Evolutionary conservation across 2,329 filamentous ascomycete genomes (phyloP).

Genomic region (Trichoderma aggressivum): DNA sequence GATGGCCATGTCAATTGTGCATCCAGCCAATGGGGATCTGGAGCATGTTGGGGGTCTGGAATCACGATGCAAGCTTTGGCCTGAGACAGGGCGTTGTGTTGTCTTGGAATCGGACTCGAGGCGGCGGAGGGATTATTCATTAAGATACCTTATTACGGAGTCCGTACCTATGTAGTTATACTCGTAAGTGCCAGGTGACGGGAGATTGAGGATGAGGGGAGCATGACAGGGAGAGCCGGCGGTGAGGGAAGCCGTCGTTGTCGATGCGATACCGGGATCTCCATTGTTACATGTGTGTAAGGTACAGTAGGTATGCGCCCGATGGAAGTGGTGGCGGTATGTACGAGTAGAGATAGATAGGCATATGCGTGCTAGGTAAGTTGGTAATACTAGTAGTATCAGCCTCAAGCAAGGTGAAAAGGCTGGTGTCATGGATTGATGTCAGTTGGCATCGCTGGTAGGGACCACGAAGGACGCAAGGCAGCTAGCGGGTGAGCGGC

Average conservation of each 20-base stretch:
- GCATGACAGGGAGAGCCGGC: conserved; percentile 17
- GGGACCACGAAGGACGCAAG: background rate
- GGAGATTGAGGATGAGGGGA: background rate
- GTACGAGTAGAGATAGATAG: background rate
- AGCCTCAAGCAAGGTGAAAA: background rate
- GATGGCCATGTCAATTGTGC: background rate
- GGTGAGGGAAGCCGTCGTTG: background rate
- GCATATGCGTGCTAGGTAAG: background rate
- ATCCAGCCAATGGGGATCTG: background rate
- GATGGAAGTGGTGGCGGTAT: background rate
- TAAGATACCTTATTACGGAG: background rate
- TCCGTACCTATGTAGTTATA: background rate
- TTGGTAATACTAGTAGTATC: background rate
- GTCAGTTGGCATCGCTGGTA: background rate
- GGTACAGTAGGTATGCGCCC: background rate
- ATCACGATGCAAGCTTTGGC: background rate
- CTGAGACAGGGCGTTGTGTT: background rate
- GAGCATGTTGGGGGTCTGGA: background rate
- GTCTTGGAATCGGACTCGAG: background rate
- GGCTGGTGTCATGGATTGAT: background rate
- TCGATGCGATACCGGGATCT: conserved; percentile 2
- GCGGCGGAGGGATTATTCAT: background rate
- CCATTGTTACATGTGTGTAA: background rate
- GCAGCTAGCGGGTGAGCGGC: background rate
- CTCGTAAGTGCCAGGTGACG: background rate